Evolutionary conservation across 2,329 filamentous ascomycete genomes (phyloP).

Genomic region (Septoria petroselini): DNA sequence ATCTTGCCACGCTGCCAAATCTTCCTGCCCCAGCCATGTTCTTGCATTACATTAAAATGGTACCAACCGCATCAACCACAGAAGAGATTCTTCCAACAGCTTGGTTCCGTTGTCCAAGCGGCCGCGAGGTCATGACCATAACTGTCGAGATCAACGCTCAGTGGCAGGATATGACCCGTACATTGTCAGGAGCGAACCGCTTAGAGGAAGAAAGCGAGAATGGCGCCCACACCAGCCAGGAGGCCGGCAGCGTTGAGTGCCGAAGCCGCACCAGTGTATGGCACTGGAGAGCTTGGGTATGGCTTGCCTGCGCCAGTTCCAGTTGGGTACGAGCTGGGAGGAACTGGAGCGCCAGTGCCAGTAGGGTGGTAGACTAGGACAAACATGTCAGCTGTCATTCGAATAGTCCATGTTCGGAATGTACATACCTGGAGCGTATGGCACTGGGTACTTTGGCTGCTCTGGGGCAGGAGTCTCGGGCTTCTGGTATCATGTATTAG

Average conservation of each 20-base stretch:
- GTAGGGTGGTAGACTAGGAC: conserved; percentile 10
- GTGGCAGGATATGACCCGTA: not conserved
- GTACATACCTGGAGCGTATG: conserved; percentile 3
- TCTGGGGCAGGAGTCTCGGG: not conserved
- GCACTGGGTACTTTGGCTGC: not conserved
- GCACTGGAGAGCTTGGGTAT: conserved; percentile 8
- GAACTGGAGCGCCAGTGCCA: conserved; percentile 14
- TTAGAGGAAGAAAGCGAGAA: conserved; percentile 32
- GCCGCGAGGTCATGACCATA: not conserved
- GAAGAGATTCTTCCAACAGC: not conserved
- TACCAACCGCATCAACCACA: not conserved
- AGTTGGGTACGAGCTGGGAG: conserved; percentile 7
- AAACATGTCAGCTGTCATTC: too few relatives aligned
- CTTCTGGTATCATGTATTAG: not conserved
- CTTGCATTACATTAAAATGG: not conserved
- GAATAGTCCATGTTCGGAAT: not conserved
- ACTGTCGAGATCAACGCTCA: conserved; percentile 3
- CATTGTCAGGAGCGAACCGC: conserved; percentile 8
- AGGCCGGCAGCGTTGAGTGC: conserved; percentile 26
- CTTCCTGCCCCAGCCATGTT: conserved; percentile 2
- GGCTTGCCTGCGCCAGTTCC: conserved; percentile 3
- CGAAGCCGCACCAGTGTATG: conserved; percentile 26
- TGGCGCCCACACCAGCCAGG: conserved; percentile 28
- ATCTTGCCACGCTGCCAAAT: conserved; percentile 1
- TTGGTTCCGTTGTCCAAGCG: not conserved